These are phyloP conservation scores for Pichia gijzeniarum DNA, from an alignment of 805 yeast genomes.

Conservation along the genomic window DNA sequence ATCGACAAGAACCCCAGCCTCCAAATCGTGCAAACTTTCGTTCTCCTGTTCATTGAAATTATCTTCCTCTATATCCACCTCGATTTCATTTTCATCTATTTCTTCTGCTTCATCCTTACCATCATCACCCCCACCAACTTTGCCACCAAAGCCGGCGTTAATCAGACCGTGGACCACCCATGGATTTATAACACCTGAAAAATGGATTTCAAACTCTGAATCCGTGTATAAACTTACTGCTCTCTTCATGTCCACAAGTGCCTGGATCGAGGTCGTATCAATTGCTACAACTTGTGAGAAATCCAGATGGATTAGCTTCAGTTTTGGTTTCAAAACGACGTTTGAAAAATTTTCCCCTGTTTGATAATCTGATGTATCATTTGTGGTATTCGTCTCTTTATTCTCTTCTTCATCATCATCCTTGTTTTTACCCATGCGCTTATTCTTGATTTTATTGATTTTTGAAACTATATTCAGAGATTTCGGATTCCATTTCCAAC, in stretches of 20 bases:
- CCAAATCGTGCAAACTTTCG: neutral
- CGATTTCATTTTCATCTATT: constrained; percentile 11
- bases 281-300: constrained; percentile 66
- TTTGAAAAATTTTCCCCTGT: constrained; percentile 20
- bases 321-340: constrained; percentile 53
- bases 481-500: constrained; percentile 2
- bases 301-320: constrained; percentile 71
- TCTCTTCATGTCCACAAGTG: constrained; percentile 66
- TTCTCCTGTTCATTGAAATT: neutral
- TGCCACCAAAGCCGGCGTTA: constrained; percentile 66
- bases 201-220: constrained; percentile 82
- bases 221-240: constrained; percentile 72
- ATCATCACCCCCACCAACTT: constrained; percentile 11
- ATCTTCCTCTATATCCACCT: constrained; percentile 12
- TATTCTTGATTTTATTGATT: neutral
- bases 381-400: neutral
- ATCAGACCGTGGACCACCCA: constrained; percentile 78
- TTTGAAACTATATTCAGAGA: neutral
- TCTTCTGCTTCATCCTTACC: neutral
- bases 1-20: constrained; percentile 15
- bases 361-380: constrained; percentile 3
- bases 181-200: constrained; percentile 73
- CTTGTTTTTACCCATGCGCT: constrained; percentile 16
- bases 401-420: constrained; percentile 16
- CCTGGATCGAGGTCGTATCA: constrained; percentile 76